Evolutionary conservation across 129 eudicot species (phyloP).

Genomic region (Chrysanthemum makinoi): DNA sequence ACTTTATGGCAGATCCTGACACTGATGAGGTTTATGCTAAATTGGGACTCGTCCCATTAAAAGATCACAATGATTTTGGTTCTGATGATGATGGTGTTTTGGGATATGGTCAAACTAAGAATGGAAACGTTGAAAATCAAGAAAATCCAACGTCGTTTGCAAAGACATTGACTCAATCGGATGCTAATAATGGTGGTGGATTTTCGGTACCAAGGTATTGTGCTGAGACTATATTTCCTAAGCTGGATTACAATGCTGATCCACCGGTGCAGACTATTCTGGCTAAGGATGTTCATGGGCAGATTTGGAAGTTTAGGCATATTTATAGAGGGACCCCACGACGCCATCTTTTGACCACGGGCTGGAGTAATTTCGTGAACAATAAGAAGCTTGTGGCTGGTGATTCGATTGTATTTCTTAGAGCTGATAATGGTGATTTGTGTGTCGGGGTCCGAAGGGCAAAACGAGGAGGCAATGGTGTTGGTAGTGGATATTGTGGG

Average conservation of each 20-base stretch:
- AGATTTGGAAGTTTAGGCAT: conserved; percentile 69
- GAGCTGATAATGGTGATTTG: conserved; percentile 63
- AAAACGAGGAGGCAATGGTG: conserved; percentile 49
- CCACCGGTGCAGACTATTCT: conserved; percentile 69
- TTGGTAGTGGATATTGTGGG: conserved; percentile 32
- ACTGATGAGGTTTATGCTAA: conserved; percentile 60
- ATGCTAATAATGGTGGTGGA: conserved; percentile 95
- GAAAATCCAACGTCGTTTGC: conserved; percentile 60
- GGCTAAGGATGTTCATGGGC: conserved; percentile 45
- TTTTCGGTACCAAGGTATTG: conserved; percentile 83
- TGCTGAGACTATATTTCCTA: conserved; percentile 74
- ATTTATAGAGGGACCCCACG: conserved; percentile 84
- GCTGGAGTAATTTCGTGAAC: conserved; percentile 85
- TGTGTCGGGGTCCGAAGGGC: conserved; percentile 81
- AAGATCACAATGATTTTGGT: conserved; percentile 11
- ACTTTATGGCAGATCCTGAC: conserved; percentile 35
- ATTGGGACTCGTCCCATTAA: conserved; percentile 39
- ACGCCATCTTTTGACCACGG: conserved; percentile 73
- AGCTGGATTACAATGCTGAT: conserved; percentile 46
- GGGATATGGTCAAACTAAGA: conserved; percentile 38
- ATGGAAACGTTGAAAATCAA: conserved; percentile 22
- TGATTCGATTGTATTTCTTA: conserved; percentile 72
- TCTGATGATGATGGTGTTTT: conserved; percentile 18
- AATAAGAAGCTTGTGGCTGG: conserved; percentile 73
- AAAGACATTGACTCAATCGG: conserved; percentile 78